A percentile compares a stretch with the other conserved stretches of the same genome.
These are phyloP conservation scores for Paraurostyla sp. DNA, from an alignment of 73 alveolate genomes.

Conservation along the genomic window DNA sequence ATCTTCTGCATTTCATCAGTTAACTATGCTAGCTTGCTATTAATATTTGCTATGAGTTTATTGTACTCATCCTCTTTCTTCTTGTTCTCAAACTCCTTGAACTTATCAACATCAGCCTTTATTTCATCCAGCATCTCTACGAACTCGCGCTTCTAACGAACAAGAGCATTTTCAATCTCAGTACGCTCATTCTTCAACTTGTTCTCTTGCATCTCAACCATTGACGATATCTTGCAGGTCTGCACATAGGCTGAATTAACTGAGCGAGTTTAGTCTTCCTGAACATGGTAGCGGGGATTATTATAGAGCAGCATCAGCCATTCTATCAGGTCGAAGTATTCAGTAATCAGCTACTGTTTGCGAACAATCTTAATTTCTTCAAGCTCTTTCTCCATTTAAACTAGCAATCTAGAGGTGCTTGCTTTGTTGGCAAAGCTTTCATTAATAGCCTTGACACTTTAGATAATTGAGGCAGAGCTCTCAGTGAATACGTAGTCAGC, in stretches of 20 bases:
- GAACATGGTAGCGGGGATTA: slow-evolving; percentile 56
- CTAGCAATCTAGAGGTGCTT: slow-evolving; percentile 79
- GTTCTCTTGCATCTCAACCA: slow-evolving; percentile 63
- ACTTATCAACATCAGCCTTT: slow-evolving; percentile 60
- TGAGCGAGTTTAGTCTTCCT: slow-evolving; percentile 65
- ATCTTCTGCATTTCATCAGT: slow-evolving; percentile 82
- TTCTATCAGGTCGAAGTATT: slow-evolving; percentile 81
- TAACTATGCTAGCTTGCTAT: slow-evolving; percentile 20
- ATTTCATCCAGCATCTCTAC: slow-evolving; percentile 68
- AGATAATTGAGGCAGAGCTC: slow-evolving; percentile 63
- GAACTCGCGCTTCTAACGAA: slow-evolving; percentile 58
- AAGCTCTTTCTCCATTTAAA: slow-evolving; percentile 79
- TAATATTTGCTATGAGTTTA: slow-evolving; percentile 62
- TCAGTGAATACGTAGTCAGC: slow-evolving; percentile 73
- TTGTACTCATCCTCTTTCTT: slow-evolving; percentile 53
- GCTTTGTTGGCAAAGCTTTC: slow-evolving; percentile 80
- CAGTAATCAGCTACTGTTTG: slow-evolving; percentile 65
- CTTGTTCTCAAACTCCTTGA: slow-evolving; percentile 51
- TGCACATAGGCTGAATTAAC: slow-evolving; percentile 59
- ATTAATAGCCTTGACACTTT: slow-evolving; percentile 70
- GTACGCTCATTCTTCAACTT: slow-evolving; percentile 63
- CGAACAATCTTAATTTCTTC: slow-evolving; percentile 81
- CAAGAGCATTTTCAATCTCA: slow-evolving; percentile 66
- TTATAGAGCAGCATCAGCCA: slow-evolving; percentile 88
- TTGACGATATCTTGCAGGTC: slow-evolving; percentile 39